phyloP scores from a whole-genome alignment of 805 yeast genomes.

The Cyberlindnera galapagoensis region DNA sequence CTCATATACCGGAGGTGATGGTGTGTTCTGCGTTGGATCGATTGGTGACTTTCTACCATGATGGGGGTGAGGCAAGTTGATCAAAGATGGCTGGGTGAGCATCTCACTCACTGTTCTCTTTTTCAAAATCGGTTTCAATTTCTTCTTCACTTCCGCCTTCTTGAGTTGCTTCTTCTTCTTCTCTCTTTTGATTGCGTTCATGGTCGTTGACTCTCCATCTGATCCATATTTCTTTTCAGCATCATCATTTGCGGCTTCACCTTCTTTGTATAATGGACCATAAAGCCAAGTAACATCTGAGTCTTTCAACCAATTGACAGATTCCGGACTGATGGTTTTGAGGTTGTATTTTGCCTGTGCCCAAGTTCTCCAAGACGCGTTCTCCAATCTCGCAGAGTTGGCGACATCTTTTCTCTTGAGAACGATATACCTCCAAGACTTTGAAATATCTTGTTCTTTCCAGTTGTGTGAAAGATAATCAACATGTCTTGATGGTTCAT shows the following conservation, averaged over 20 bases:
- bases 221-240: conserved; percentile 31
- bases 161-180: conserved; percentile 13
- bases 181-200: conserved; percentile 16
- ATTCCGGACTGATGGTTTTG: conserved; percentile 82
- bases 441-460: conserved; percentile 90
- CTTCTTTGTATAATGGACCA: conserved; percentile 58
- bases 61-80: conserved; percentile 18
- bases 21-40: conserved; percentile 3
- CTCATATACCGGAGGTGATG: conserved; percentile 23
- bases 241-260: conserved; percentile 9
- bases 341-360: conserved; percentile 78
- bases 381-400: conserved; percentile 71
- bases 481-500: conserved; percentile 84
- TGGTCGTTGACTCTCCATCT: conserved; percentile 30
- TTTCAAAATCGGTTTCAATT: conserved; percentile 80
- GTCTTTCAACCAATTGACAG: conserved; percentile 94
- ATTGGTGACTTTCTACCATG: conserved; percentile 9
- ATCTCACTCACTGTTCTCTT: conserved; percentile 82
- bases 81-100: conserved; percentile 47
- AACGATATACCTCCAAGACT: conserved; percentile 93
- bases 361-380: conserved; percentile 98
- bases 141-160: conserved; percentile 18
- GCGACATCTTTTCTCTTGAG: conserved; percentile 79
- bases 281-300: conserved; percentile 97
- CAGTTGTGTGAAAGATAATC: conserved; percentile 94